Base-by-base conservation (phyloP, 805 yeast species). In the Cyberlindnera mrakii region DNA sequence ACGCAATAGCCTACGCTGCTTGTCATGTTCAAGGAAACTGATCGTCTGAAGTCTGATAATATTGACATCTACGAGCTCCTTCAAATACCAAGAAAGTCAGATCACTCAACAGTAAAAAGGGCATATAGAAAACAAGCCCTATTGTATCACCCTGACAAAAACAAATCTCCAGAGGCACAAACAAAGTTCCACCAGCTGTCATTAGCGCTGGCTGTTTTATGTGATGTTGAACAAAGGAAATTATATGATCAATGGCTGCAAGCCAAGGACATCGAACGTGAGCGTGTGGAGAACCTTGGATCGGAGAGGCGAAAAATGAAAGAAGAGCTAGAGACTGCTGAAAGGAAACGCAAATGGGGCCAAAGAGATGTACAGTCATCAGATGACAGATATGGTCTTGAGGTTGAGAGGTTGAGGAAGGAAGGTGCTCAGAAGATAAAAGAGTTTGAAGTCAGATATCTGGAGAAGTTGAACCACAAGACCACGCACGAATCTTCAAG, bases 111-210 rank as follows among this genome's bases (percentile, higher is more conserved):
- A 57, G 75, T 85, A 60, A 82, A 82, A 63, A 83, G 82, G 59
- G 90, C 91, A 15, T 85, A 85, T 66, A 77, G 93, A 70, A 74
- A 80, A 57, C 76, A 84, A 37, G 95, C 95, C 15, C 70, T 85
- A 53, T 78, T 80, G 51, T 81, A 74, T 65, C 95, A 85, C 62
- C 95, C 95, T 44, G 95, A 85, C 67, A 85, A 85, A 69, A 80
- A 80, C 58, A 78, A 86, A 43, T 71, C 82, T 10, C 83, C 80
- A 34, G 96, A 88, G 60, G 96, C 96, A 9, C 93, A 91, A 31
- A 95, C 86, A 58, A 86, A 82, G 67, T 90, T 90, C 67, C 91
- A 90, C 66, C 91, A 83, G 58, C 74, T 88, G 54, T 80, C 91
- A 1, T 76, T 78, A 45, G 95, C 97, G 1, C 73, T 93, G 62